Conservation (phyloP, 805 yeast genomes). For the Alloascoidea hylecoeti region DNA sequence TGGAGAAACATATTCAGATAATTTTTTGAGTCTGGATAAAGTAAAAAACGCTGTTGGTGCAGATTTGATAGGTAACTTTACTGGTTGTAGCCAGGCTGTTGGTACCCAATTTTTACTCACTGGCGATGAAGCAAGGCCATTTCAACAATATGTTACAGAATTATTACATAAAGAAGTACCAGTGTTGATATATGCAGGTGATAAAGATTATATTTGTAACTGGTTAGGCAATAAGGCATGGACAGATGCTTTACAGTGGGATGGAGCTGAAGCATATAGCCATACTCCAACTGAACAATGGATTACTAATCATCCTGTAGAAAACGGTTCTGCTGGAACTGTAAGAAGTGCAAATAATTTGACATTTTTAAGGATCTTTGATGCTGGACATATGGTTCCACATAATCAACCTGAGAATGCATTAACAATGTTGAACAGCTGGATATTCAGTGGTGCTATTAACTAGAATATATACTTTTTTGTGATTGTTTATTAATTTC, state of each 20-base stretch:
- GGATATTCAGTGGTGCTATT: conserved; percentile 53
- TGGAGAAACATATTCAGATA: conserved; percentile 41
- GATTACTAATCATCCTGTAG: conserved; percentile 22
- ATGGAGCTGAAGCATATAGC: conserved; percentile 31
- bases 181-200: conserved; percentile 75
- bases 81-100: conserved; percentile 69
- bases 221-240: conserved; percentile 82
- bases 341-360: conserved; percentile 50
- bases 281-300: conserved; percentile 17
- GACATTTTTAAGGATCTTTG: conserved; percentile 68
- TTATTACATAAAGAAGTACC: conserved; percentile 55
- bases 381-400: conserved; percentile 94
- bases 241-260: conserved; percentile 55
- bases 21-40: conserved; percentile 53
- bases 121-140: conserved; percentile 83
- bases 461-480: no score
- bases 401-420: conserved; percentile 63
- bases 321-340: conserved; percentile 42
- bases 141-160: conserved; percentile 53
- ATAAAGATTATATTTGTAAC: conserved; percentile 78
- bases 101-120: conserved; percentile 63
- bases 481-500: no score
- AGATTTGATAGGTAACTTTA: conserved; percentile 49
- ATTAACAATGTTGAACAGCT: conserved; percentile 53
- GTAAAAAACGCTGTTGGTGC: conserved; percentile 68